Evolutionary conservation across 768 basidiomycete genomes (phyloP).

Genomic region (Boletus rufocinnamomeus): DNA sequence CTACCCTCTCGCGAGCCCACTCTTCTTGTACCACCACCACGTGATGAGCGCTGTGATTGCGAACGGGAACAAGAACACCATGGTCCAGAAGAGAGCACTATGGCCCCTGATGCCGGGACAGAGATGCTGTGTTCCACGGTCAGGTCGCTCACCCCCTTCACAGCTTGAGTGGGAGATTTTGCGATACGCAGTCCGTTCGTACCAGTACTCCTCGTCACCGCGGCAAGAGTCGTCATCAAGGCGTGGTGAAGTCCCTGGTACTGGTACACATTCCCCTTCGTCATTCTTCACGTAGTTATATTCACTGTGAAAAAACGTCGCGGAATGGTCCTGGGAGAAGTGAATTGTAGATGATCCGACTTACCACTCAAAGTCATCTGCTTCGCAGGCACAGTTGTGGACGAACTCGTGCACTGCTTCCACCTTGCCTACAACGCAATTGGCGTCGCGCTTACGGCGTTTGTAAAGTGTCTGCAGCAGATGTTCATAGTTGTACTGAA

Average conservation of each 20-base stretch:
- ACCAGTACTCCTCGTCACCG: constrained; percentile 78
- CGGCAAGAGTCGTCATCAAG: constrained; percentile 63
- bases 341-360: constrained; percentile 22
- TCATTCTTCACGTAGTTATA: constrained; percentile 82
- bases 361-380: constrained; percentile 92
- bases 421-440: constrained; percentile 81
- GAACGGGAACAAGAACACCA: constrained; percentile 75
- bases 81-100: constrained; percentile 81
- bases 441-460: constrained; percentile 73
- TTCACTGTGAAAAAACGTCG: constrained; percentile 55
- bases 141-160: constrained; percentile 74
- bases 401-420: constrained; percentile 57
- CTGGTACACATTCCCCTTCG: constrained; percentile 74
- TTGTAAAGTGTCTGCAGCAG: constrained; percentile 78
- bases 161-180: constrained; percentile 90
- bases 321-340: background rate
- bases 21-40: constrained; percentile 80
- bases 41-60: constrained; percentile 72
- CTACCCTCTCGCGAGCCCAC: constrained; percentile 74
- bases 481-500: constrained; percentile 1
- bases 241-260: constrained; percentile 65
- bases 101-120: constrained; percentile 84
- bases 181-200: constrained; percentile 88
- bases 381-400: constrained; percentile 70
- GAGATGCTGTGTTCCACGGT: constrained; percentile 68